phyloP scores from a whole-genome alignment of 78 protist species.

The Cyanophora paradoxa region DNA sequence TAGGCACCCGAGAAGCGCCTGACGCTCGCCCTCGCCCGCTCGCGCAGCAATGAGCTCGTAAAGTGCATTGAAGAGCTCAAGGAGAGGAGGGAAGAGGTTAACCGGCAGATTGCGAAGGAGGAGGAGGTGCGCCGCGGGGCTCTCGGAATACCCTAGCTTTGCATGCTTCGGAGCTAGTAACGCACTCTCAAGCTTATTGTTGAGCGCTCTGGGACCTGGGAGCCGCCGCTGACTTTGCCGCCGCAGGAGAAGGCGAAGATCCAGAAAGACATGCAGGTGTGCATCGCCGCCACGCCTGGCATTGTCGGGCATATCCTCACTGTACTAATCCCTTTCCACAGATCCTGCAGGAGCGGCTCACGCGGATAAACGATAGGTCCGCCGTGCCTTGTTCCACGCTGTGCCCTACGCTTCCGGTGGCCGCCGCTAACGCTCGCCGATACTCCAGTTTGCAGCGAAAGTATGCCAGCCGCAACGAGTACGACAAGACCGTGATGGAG shows the following conservation, averaged over 20 bases:
- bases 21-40: too few species aligned
- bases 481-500: slow-evolving; percentile 50
- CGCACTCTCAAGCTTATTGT: not conserved
- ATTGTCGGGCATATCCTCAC: too few species aligned
- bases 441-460: not conserved
- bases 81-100: slow-evolving; percentile 15
- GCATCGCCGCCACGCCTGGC: too few species aligned
- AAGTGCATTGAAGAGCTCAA: slow-evolving; percentile 17
- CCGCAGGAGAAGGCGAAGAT: slow-evolving; percentile 16
- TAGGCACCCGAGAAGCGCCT: too few species aligned
- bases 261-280: slow-evolving; percentile 6
- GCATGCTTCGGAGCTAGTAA: not conserved
- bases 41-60: slow-evolving; percentile 20
- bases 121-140: not conserved
- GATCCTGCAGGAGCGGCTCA: slow-evolving; percentile 14
- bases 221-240: too few species aligned
- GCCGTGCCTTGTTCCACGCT: not conserved
- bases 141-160: not conserved
- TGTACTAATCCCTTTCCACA: too few species aligned
- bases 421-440: not conserved
- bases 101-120: slow-evolving; percentile 1
- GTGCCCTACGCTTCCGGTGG: not conserved
- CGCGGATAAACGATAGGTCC: slow-evolving; percentile 4
- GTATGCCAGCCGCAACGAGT: slow-evolving; percentile 42
- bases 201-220: too few species aligned